Conservation (phyloP, 1,284 basidiomycete species). For the Malassezia furfur region DNA sequence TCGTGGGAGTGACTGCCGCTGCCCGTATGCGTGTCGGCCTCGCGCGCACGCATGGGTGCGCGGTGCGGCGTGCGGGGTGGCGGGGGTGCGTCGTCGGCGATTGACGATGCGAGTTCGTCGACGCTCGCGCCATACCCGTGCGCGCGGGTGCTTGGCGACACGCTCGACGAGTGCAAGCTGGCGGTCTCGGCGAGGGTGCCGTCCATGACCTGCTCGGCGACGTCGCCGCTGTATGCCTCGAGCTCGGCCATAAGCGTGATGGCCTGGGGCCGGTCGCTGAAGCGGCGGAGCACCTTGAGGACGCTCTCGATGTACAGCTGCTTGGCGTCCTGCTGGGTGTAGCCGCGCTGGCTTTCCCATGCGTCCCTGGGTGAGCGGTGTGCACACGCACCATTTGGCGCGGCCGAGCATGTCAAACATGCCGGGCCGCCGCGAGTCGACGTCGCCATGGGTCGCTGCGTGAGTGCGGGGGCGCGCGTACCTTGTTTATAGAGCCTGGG, state of each 20-base stretch:
- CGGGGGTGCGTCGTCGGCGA: slow-evolving; percentile 4
- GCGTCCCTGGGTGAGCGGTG: slow-evolving; percentile 62
- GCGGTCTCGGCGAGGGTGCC: slow-evolving; percentile 32
- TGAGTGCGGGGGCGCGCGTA: slow-evolving; percentile 1
- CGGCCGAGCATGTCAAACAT: slow-evolving; percentile 85
- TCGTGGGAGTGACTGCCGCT: slow-evolving; percentile 16
- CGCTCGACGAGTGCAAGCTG: slow-evolving; percentile 14
- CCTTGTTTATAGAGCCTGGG: slow-evolving; percentile 48
- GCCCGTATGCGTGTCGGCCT: neutral
- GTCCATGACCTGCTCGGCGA: slow-evolving; percentile 61
- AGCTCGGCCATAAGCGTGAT: slow-evolving; percentile 68
- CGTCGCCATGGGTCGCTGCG: slow-evolving; percentile 76
- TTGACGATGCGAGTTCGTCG: neutral
- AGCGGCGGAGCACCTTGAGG: slow-evolving; percentile 70
- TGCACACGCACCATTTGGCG: slow-evolving; percentile 69
- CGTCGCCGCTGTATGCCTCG: slow-evolving; percentile 66
- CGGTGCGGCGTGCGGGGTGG: neutral
- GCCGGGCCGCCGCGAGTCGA: slow-evolving; percentile 66
- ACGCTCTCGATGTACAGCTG: slow-evolving; percentile 79
- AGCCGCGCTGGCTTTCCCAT: slow-evolving; percentile 80
- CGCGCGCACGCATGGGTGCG: neutral
- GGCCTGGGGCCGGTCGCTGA: slow-evolving; percentile 70
- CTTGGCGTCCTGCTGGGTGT: slow-evolving; percentile 71
- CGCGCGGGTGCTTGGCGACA: slow-evolving; percentile 10
- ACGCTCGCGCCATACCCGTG: neutral